phyloP scores from a whole-genome alignment of 225 moss, liverwort and hornwort species.

The Marchantia paleacea region DNA sequence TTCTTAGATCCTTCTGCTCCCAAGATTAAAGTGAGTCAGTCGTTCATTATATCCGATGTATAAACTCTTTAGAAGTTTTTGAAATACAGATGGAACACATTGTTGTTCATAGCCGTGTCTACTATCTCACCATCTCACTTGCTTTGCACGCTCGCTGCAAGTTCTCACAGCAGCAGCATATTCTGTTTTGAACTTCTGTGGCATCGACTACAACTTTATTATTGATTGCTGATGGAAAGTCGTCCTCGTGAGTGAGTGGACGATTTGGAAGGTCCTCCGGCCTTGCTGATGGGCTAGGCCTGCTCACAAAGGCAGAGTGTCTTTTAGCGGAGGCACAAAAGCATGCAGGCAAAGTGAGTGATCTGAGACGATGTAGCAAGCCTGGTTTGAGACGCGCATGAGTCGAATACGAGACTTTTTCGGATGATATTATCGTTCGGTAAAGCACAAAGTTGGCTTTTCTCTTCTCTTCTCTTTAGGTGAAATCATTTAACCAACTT shows the following conservation, averaged over 20 bases:
- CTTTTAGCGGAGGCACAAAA: background rate
- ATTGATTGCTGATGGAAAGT: background rate
- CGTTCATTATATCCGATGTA: constrained; percentile 11
- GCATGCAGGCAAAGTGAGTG: background rate
- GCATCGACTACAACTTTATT: background rate
- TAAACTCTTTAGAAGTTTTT: constrained; percentile 18
- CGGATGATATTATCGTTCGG: no score
- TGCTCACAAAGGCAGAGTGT: background rate
- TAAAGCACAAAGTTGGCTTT: no score
- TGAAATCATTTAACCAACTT: no score
- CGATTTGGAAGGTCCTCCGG: background rate
- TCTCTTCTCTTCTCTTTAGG: no score
- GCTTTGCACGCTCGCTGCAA: background rate
- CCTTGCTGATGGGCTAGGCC: background rate
- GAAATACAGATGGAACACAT: background rate
- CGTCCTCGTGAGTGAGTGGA: background rate
- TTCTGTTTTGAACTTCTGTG: background rate
- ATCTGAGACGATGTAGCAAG: no score
- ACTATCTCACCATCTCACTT: background rate
- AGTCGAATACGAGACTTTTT: no score
- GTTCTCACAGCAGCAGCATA: background rate
- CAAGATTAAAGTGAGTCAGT: constrained; percentile 33
- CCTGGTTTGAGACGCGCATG: no score
- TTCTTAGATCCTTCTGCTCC: constrained; percentile 43
- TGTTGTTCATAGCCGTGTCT: background rate